These are phyloP conservation scores for Dissophora ornata DNA, from an alignment of 192 early-diverging fungal species.

Conservation along the genomic window DNA sequence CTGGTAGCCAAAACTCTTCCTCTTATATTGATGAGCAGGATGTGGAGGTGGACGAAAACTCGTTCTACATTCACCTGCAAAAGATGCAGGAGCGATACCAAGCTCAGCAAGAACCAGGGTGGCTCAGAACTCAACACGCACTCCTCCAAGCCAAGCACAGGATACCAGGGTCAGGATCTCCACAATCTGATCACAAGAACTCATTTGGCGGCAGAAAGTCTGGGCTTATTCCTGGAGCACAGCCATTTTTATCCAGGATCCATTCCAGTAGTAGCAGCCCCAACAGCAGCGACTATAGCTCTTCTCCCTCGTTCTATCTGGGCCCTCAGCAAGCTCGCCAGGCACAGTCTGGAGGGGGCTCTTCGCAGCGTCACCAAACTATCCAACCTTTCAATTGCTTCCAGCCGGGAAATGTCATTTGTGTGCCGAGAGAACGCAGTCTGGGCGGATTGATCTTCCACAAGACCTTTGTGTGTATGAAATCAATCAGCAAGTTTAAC, in stretches of 20 bases:
- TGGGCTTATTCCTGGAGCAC: slow-evolving; percentile 7
- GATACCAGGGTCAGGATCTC: slow-evolving; percentile 15
- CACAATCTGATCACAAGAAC: slow-evolving; percentile 2
- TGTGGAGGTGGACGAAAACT: slow-evolving; percentile 48
- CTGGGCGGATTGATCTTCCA: slow-evolving; percentile 57
- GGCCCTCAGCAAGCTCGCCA: slow-evolving; percentile 15
- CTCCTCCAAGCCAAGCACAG: slow-evolving; percentile 46
- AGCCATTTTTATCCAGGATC: slow-evolving; percentile 34
- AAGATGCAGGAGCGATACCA: slow-evolving; percentile 44
- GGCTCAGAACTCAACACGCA: slow-evolving; percentile 42
- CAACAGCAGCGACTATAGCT: slow-evolving; percentile 44
- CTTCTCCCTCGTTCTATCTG: slow-evolving; percentile 37
- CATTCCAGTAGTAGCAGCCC: slow-evolving; percentile 42
- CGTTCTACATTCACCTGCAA: slow-evolving; percentile 50
- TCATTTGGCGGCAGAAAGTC: slow-evolving; percentile 2
- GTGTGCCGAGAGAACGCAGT: slow-evolving; percentile 59
- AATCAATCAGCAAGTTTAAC: too few species aligned
- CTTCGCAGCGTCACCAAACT: slow-evolving; percentile 34
- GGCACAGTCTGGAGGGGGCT: background rate
- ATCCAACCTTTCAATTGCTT: slow-evolving; percentile 50
- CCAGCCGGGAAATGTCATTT: slow-evolving; percentile 56
- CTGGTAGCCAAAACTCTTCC: slow-evolving; percentile 35
- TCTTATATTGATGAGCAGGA: slow-evolving; percentile 41
- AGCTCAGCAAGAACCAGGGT: slow-evolving; percentile 45
- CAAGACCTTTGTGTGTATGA: slow-evolving; percentile 60